These are phyloP conservation scores for Linnemannia zychae DNA, from an alignment of 192 early-diverging fungal genomes.

Conservation along the genomic window DNA sequence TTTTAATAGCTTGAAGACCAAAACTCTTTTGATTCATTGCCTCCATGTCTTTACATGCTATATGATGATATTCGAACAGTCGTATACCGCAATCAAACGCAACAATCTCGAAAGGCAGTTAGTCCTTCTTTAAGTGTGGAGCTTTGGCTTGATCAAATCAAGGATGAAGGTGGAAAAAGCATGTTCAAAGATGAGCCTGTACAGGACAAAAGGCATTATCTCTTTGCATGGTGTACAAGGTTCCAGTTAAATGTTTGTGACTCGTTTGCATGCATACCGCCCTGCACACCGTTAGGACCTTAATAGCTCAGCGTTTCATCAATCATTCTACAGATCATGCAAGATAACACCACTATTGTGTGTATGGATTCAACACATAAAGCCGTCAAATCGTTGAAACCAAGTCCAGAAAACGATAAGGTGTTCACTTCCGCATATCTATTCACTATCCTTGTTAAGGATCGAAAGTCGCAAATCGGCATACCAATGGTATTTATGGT, in stretches of 20 bases:
- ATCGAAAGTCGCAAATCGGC: neutral
- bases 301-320: neutral
- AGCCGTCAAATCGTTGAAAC: neutral
- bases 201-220: neutral
- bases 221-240: conserved; percentile 27
- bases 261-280: neutral
- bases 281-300: neutral
- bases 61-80: conserved; percentile 25
- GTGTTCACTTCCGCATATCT: neutral
- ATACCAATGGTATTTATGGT: neutral
- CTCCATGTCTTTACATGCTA: conserved; percentile 17
- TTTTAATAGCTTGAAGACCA: conserved; percentile 15
- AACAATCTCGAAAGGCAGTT: conserved; percentile 21
- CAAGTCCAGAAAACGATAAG: neutral
- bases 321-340: conserved; percentile 11
- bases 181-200: conserved; percentile 17
- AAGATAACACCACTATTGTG: conserved; percentile 12
- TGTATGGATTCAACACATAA: conserved; percentile 3
- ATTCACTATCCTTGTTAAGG: neutral
- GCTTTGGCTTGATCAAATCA: conserved; percentile 25
- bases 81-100: conserved; percentile 28
- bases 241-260: conserved; percentile 21
- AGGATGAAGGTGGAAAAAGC: conserved; percentile 21
- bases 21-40: neutral
- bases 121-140: conserved; percentile 14